phyloP scores from a whole-genome alignment of 2,329 filamentous ascomycete genomes.

The Lizonia empirigonia region DNA sequence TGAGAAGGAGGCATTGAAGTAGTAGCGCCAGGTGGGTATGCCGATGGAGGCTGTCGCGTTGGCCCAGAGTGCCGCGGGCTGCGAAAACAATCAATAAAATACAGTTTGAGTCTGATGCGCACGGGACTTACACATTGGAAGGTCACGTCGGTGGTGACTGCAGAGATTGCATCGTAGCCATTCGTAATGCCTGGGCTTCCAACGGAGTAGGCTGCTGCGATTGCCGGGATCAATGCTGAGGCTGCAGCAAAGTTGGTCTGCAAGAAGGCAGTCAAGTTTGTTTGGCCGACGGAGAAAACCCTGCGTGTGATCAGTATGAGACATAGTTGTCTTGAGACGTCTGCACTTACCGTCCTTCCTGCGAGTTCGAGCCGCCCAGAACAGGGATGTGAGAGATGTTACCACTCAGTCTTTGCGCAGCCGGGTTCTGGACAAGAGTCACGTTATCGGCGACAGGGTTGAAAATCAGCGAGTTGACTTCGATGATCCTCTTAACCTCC shows the following conservation, averaged over 20 bases:
- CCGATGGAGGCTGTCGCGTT: conserved; percentile 30
- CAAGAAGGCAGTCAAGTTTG: conserved; percentile 26
- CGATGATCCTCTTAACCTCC: conserved; percentile 25
- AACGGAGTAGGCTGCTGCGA: conserved; percentile 31
- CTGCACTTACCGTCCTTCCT: conserved; percentile 29
- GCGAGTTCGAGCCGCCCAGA: conserved; percentile 31
- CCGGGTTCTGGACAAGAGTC: conserved; percentile 28
- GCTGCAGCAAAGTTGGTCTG: conserved; percentile 19
- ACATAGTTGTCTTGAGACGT: not conserved
- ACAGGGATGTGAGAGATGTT: conserved; percentile 38
- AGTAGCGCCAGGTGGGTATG: conserved; percentile 36
- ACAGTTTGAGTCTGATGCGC: too few species aligned
- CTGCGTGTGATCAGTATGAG: conserved; percentile 6
- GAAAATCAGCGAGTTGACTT: conserved; percentile 28
- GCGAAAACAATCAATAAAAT: not conserved
- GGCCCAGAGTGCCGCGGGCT: conserved; percentile 28
- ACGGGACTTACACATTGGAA: conserved; percentile 31
- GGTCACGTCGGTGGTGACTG: conserved; percentile 22
- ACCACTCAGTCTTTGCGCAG: conserved; percentile 21
- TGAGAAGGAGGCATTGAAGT: conserved; percentile 39
- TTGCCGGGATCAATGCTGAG: conserved; percentile 20
- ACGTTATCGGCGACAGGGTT: conserved; percentile 28
- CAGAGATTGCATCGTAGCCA: conserved; percentile 24
- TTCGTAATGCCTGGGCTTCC: conserved; percentile 22
- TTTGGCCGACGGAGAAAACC: conserved; percentile 27